Evolutionary conservation across 768 basidiomycete species (phyloP), one percentile per base, ranked within the genome.

Genomic region (Austroboletus festivus): DNA sequence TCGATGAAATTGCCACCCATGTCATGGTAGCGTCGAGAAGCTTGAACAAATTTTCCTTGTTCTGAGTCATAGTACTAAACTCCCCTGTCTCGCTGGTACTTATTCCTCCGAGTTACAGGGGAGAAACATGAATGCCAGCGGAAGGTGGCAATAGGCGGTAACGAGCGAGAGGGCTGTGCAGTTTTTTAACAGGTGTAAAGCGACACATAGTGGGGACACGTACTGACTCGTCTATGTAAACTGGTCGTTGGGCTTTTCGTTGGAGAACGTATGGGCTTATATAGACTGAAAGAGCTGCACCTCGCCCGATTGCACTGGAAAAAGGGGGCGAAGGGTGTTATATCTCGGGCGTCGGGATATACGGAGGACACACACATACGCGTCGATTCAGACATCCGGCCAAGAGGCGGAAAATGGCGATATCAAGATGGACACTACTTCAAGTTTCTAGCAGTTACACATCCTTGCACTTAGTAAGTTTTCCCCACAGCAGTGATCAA

Each of bases 1-100:
- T 75, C 75, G 45, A 76, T 74, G 42, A 75, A 73, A 53, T 77
- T 76, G 0, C 76, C 75, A 3, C 75, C 75, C 6, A 63, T 58
- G 19, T 72, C 64, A 42, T 56, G 68, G 47, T 61, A 76, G 71
- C 65, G 42, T 78, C 76, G 1, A 79, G 64, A 21, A 78, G 68
- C 61, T 74, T 68, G 66, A 76, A 76, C n/a, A 68, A 44, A 18
- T 16, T 4, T 34, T 70, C 65, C 56, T 75, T 76, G 52, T 64
- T 51, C 69, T 73, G 3, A 12, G 7, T 28, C 48, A n/a, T n/a
- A n/a, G n/a, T n/a, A n/a, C 42, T 55, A 4, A 58, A 33, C 19
- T 37, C 4, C 5, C 72, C 69, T 24, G 65, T 4, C 50, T 72
- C 68, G 4, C 75, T 73, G 34, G 75, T 70, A 55, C 67, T 72